Conservation (phyloP, 345 rosid genomes). For the Eucalyptus grandis region DNA sequence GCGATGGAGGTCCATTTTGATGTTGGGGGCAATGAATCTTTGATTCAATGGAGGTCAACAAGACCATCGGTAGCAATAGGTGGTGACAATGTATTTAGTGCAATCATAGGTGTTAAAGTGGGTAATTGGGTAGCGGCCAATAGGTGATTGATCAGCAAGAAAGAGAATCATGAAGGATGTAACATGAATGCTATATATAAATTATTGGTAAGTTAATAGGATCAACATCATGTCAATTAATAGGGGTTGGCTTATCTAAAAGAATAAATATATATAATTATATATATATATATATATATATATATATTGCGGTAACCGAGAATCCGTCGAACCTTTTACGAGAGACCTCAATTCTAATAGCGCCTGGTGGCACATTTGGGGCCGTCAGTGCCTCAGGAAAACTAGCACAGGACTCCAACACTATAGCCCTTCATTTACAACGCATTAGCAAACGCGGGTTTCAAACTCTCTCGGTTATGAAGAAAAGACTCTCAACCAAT, state of each 20-base stretch:
- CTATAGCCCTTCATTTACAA: rapidly evolving
- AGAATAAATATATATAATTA: too few relatives aligned
- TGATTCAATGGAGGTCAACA: background rate
- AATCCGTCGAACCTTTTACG: rapidly evolving
- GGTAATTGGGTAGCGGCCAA: too few relatives aligned
- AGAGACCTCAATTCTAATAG: rapidly evolving
- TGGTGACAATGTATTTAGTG: background rate
- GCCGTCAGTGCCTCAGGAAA: rapidly evolving
- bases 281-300: too few relatives aligned
- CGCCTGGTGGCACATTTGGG: rapidly evolving
- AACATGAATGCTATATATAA: rapidly evolving
- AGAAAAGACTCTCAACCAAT: rapidly evolving
- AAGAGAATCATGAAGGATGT: background rate
- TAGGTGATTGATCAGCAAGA: rapidly evolving
- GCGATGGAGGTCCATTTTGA: background rate
- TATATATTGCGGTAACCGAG: background rate
- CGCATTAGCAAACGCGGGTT: rapidly evolving
- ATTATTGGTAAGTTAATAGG: too few relatives aligned
- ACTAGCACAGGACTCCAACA: rapidly evolving
- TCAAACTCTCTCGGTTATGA: rapidly evolving
- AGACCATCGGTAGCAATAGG: background rate
- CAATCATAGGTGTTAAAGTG: background rate
- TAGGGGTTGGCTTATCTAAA: background rate
- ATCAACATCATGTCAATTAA: background rate
- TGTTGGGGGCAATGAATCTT: background rate